Conservation (phyloP, 2,329 filamentous ascomycete genomes). For the Venturia aucupariae region DNA sequence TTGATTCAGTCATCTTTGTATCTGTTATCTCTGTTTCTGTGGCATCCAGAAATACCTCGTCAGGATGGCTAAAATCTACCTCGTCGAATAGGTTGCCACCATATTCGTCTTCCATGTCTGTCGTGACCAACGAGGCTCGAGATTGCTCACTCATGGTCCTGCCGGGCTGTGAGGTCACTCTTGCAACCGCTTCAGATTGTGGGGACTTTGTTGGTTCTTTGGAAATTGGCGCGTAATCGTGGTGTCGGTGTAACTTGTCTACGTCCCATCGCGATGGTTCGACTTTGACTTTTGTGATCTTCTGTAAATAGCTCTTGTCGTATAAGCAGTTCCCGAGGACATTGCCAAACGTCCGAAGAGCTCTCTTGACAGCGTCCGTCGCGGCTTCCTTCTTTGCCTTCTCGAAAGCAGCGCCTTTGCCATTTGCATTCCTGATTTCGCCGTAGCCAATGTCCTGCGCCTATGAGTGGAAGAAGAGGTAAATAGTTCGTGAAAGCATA, state of each 20-base stretch:
- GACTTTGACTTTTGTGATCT: conserved; percentile 83
- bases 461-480: neutral
- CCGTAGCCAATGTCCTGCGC: conserved; percentile 81
- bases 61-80: conserved; percentile 52
- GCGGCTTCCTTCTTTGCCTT: conserved; percentile 98
- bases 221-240: conserved; percentile 57
- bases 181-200: conserved; percentile 17
- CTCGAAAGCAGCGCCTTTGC: conserved; percentile 91
- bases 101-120: conserved; percentile 45
- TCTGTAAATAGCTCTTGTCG: conserved; percentile 85
- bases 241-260: conserved; percentile 70
- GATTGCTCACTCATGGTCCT: conserved; percentile 25
- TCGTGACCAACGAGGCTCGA: conserved; percentile 25
- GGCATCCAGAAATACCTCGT: conserved; percentile 56
- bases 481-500: conserved; percentile 20
- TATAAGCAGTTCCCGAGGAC: conserved; percentile 98
- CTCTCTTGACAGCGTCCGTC: conserved; percentile 85
- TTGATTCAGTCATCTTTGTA: conserved; percentile 16
- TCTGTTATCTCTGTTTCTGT: conserved; percentile 24
- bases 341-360: conserved; percentile 87
- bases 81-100: conserved; percentile 49
- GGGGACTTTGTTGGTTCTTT: conserved; percentile 39
- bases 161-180: conserved; percentile 21
- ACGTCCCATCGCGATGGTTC: conserved; percentile 69
- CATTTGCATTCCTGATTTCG: conserved; percentile 90